Evolutionary conservation across 495 filamentous ascomycete species (phyloP), one percentile per base, ranked within the genome.

Genomic region (Elasticomyces elasticus): DNA sequence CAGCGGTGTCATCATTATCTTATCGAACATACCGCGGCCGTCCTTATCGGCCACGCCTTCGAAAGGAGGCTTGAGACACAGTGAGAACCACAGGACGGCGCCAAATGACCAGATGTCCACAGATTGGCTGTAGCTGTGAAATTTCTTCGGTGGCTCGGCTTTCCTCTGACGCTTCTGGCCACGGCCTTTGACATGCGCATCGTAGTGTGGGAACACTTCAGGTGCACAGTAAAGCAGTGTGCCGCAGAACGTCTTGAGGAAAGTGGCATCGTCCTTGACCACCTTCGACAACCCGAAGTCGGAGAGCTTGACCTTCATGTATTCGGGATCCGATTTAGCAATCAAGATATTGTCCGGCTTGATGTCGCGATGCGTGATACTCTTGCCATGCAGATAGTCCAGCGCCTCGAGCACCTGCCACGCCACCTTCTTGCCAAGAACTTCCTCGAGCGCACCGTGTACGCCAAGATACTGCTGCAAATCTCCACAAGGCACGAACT

Each of bases 301-400:
- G 0, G 94, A 94, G 13, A 98, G 74, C 70, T 97, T 97, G 61
- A 96, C 85, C 1, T 76, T 69, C 28, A 92, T 75, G 38, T 44
- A 22, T 5, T 20, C 10, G 0, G 91, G 91, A 15, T 85, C 75
- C 1, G 78, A 62, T 1, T 78, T 83, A 7, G 77, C 70, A 56
- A 97, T 84, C 24, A 98, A 73, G 54, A 98, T 95, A 63, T 98
- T 98, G 69, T 97, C 94, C 0, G 92, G 92, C 66, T 98, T 98
- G 62, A 98, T 87, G 68, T 98, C 92, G 3, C 92, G 85, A 71
- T 98, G 92, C 0, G 91, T 95, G 59, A 98, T 95, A 45, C 81
- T 84, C 60, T 80, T 82, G 30, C 76, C 69, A 62, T 98, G 92
- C 11, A 97, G 74, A 65, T 98, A 95, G n/a, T 79, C 80, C 13